phyloP scores from a whole-genome alignment of 768 basidiomycete genomes.

The Gelatoporia subvermispora region DNA sequence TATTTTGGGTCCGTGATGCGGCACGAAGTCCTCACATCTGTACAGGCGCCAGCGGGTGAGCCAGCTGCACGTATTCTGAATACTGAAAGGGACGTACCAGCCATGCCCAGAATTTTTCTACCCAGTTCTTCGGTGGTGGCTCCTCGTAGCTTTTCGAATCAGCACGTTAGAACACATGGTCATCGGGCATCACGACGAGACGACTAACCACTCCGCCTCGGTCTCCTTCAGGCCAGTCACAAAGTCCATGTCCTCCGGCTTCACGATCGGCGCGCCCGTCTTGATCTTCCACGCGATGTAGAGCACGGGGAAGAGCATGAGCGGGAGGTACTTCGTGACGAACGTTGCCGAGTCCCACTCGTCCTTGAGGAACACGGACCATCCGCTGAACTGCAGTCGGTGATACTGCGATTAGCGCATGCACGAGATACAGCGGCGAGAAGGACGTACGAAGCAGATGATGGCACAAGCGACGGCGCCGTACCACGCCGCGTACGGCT shows the following conservation, averaged over 20 bases:
- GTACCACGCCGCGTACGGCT: slow-evolving; percentile 73
- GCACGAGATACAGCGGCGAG: neutral
- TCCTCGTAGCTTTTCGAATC: slow-evolving; percentile 44
- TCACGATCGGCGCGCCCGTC: slow-evolving; percentile 42
- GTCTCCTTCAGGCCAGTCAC: slow-evolving; percentile 42
- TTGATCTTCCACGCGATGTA: slow-evolving; percentile 56
- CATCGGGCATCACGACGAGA: too few species aligned
- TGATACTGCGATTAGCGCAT: neutral
- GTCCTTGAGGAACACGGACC: slow-evolving; percentile 33
- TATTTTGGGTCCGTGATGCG: too few species aligned
- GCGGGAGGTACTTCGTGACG: slow-evolving; percentile 77
- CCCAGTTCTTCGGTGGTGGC: slow-evolving; percentile 58
- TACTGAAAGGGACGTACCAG: slow-evolving; percentile 39
- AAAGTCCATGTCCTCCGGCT: slow-evolving; percentile 80
- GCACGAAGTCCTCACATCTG: too few species aligned
- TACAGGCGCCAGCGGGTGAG: too few species aligned
- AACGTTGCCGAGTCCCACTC: slow-evolving; percentile 50
- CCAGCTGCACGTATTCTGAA: too few species aligned
- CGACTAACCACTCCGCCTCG: slow-evolving; percentile 21
- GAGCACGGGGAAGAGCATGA: slow-evolving; percentile 63
- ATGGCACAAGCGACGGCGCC: slow-evolving; percentile 21
- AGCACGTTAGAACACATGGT: neutral
- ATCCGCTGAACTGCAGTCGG: slow-evolving; percentile 33
- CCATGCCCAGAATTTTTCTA: slow-evolving; percentile 74
- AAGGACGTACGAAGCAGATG: slow-evolving; percentile 29